Evolutionary conservation across 2,329 filamentous ascomycete genomes (phyloP), one percentile per base, ranked within the genome.

Genomic region (Beauveria brongniartii): DNA sequence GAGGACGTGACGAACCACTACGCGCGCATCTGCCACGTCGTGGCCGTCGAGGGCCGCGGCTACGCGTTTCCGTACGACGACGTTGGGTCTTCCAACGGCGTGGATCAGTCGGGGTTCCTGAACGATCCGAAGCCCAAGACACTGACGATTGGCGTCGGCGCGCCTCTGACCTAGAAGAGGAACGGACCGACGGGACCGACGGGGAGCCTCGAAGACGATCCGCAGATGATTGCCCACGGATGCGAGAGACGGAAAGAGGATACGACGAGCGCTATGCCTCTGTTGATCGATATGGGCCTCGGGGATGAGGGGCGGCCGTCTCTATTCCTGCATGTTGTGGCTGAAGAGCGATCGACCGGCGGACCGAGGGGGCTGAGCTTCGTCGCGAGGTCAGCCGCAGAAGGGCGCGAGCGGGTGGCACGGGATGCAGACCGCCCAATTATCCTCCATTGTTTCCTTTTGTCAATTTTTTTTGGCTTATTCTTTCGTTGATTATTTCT

Each of bases 51-150:
- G 68, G 77, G 81, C 9, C 77, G 78, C 54, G 87, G 87, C 9
- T 90, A 90, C 73, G 85, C 86, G 1, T 89, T 89, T 66, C 85
- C 87, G 0, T 90, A 89, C 68, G 87, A 90, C 68, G 87, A 90
- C 71, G 87, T 90, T 10, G 78, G 77, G 24, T 76, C 83, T 4
- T 73, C 72, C n/a, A 74, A 75, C 47, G 81, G 79, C 2, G 68
- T 71, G 4, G 84, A 89, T 69, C 84, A 87, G 72, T 83, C 83
- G 22, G 87, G 87, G 1, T 82, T 81, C 62, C 78, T 89, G 22
- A 82, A 78, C 63, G 84, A 86, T 68, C 72, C 75, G 2, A 77
- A 77, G 57, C 85, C 86, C 1, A 71, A 75, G 69, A 67, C 82
- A 62, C 75, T 87, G 66, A 84, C 80, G 1, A 77, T 88, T 55